A percentile compares a stretch with the other conserved stretches of the same genome.
Evolutionary conservation across 2,329 filamentous ascomycete genomes (phyloP).

Genomic region (Basipetospora chlamydospora): DNA sequence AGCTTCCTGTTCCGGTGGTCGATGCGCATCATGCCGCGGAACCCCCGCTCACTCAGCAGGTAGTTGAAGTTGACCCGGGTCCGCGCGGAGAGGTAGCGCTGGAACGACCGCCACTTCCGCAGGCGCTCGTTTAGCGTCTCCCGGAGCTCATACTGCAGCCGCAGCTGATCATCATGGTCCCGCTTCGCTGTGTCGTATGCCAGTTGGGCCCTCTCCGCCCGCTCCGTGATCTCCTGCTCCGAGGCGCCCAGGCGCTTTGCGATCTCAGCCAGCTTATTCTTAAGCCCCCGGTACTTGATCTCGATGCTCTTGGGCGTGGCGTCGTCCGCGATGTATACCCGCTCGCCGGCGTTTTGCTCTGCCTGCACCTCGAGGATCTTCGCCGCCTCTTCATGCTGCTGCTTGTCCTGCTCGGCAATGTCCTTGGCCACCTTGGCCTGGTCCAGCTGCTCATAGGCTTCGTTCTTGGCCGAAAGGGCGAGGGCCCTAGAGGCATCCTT

Average conservation of each 20-base stretch:
- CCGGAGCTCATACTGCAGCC: constrained; percentile 30
- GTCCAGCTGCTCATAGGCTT: constrained; percentile 35
- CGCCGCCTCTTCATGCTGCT: constrained; percentile 32
- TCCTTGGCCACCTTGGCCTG: constrained; percentile 29
- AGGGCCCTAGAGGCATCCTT: constrained; percentile 28
- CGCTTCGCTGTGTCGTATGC: constrained; percentile 25
- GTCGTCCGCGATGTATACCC: constrained; percentile 48
- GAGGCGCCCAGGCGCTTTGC: constrained; percentile 45
- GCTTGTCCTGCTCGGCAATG: constrained; percentile 30
- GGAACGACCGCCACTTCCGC: constrained; percentile 66
- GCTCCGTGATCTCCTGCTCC: constrained; percentile 47
- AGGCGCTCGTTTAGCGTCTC: constrained; percentile 54
- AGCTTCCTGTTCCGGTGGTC: constrained; percentile 64
- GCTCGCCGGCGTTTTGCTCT: constrained; percentile 30
- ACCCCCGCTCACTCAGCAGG: constrained; percentile 76
- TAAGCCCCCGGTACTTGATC: constrained; percentile 38
- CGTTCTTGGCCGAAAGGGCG: constrained; percentile 47
- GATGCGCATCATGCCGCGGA: constrained; percentile 66
- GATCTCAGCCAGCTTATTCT: constrained; percentile 41
- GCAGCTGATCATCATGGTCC: constrained; percentile 25
- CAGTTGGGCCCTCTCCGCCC: constrained; percentile 23
- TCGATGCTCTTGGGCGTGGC: constrained; percentile 46
- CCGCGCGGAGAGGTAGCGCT: constrained; percentile 69
- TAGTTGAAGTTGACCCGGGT: constrained; percentile 79
- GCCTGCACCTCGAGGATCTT: constrained; percentile 41